Base-by-base conservation (phyloP, 148 eudicot species). In the Fallopia convolvulus region DNA sequence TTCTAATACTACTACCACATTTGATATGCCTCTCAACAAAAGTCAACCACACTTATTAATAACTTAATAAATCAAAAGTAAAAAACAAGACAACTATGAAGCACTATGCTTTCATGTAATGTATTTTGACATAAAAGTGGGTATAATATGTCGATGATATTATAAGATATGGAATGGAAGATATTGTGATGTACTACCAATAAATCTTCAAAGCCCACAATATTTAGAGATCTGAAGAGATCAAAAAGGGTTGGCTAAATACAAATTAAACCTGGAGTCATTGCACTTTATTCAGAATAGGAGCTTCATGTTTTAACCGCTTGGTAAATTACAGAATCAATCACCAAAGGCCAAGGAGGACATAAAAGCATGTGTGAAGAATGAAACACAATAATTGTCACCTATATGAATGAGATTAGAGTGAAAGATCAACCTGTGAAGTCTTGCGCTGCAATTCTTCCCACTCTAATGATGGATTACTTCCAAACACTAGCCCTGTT, bases 401-500 rank as follows among this genome's bases (percentile, higher is more conserved):
- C 30, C 72, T 15, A 68, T 68, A 36, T 39, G 72, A 23, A 68
- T 68, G 72, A 33, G 46, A 68, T 68, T 68, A 58, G 36, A 42
- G 46, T 58, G 30, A 58, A 23, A 61, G 55, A 74, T 81, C 32
- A 83, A 95, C 99, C 98, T 95, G 99, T 85, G 93, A 90, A 76
- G 86, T 93, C 83, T 95, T 95, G 63, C 93, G 86, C 83, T 95
- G 97, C 77, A 95, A 73, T 85, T 95, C 99, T 46, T 93, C 97
- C 99, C 99, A 95, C 85, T 95, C 99, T 46, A 82, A 87, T 61
- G 88, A 71, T 60, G 97, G 86, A 82, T 85, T 79, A 81, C 99
- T 95, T 80, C 97, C 99, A 81, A 91, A 88, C 32, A 95, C 99
- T 80, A 93, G 90, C 74, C 99, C 99, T 42, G 99, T 95, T 73